phyloP scores from a whole-genome alignment of 208 protist species.

The Wallacemonas rigidus region DNA sequence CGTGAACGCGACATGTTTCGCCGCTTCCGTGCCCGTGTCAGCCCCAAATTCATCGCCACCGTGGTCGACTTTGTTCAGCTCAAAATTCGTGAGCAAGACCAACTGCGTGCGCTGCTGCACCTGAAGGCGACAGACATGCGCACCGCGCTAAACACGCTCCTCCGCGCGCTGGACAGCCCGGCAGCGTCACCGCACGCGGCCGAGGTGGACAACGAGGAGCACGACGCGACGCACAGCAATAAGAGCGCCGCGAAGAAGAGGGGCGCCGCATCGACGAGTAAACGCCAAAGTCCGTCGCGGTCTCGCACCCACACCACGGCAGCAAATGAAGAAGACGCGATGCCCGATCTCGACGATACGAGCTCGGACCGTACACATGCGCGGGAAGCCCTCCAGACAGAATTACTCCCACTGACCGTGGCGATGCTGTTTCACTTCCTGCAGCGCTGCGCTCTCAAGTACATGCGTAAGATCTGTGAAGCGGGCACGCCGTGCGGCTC shows the following conservation, averaged over 20 bases:
- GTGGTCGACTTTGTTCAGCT: conserved; percentile 70
- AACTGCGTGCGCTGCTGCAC: conserved; percentile 56
- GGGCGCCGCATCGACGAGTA: background rate
- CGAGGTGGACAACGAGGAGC: background rate
- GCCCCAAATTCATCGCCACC: conserved; percentile 77
- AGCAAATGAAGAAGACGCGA: conserved; percentile 3
- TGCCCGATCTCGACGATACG: conserved; percentile 15
- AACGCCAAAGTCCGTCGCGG: conserved; percentile 1
- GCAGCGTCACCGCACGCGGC: no score
- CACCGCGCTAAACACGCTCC: no score
- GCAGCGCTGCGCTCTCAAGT: conserved; percentile 72
- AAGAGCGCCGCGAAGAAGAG: conserved; percentile 1
- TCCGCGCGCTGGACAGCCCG: no score
- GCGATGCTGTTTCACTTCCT: conserved; percentile 83
- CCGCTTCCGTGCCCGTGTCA: conserved; percentile 23
- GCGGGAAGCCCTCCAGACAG: conserved; percentile 60
- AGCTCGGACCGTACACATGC: background rate
- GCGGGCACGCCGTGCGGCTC: conserved; percentile 98
- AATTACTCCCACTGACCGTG: conserved; percentile 72
- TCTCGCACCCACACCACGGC: background rate
- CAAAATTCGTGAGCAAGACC: conserved; percentile 57
- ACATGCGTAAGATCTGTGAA: conserved; percentile 90
- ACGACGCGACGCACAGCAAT: background rate
- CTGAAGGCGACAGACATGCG: conserved; percentile 13
- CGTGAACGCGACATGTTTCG: conserved; percentile 1